Percentiles rank a stretch among this genome's conserved stretches.
Evolutionary conservation across 148 eudicot species (phyloP).

Genomic region (Silene latifolia): DNA sequence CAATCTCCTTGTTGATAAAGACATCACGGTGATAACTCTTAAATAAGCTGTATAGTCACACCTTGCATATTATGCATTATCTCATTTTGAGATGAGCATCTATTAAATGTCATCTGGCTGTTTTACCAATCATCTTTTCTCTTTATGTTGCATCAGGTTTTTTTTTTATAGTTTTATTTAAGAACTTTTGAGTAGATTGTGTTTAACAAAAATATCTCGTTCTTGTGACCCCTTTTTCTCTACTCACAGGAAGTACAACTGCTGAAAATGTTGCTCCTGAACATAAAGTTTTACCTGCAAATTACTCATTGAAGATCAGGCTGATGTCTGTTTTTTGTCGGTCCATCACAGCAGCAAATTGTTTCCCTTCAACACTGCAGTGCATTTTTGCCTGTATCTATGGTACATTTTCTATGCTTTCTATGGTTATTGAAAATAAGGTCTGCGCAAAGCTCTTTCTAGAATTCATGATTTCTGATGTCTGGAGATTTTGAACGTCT

Average conservation of each 20-base stretch:
- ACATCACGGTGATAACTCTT: neutral
- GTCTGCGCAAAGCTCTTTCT: neutral
- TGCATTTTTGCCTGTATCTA: conserved; percentile 94
- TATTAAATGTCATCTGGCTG: too few relatives aligned
- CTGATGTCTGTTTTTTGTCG: conserved; percentile 79
- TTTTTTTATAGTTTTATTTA: neutral
- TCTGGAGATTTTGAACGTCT: neutral
- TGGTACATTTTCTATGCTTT: conserved; percentile 39
- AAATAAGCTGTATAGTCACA: neutral
- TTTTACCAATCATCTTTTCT: neutral
- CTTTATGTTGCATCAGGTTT: neutral
- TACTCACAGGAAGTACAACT: conserved; percentile 55
- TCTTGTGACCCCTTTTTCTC: conserved; percentile 10
- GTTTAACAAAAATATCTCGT: neutral
- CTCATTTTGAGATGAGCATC: neutral
- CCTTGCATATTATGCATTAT: neutral
- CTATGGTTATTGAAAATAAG: neutral
- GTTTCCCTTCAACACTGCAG: conserved; percentile 90
- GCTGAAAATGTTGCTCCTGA: conserved; percentile 68
- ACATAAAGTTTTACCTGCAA: conserved; percentile 65
- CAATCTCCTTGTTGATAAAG: neutral
- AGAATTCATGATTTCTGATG: neutral
- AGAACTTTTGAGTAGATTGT: conserved; percentile 1
- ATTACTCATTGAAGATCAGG: conserved; percentile 61
- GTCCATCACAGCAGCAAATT: conserved; percentile 87